phyloP scores from a whole-genome alignment of 2,329 filamentous ascomycete genomes.

The Xylariaceae sp. region DNA sequence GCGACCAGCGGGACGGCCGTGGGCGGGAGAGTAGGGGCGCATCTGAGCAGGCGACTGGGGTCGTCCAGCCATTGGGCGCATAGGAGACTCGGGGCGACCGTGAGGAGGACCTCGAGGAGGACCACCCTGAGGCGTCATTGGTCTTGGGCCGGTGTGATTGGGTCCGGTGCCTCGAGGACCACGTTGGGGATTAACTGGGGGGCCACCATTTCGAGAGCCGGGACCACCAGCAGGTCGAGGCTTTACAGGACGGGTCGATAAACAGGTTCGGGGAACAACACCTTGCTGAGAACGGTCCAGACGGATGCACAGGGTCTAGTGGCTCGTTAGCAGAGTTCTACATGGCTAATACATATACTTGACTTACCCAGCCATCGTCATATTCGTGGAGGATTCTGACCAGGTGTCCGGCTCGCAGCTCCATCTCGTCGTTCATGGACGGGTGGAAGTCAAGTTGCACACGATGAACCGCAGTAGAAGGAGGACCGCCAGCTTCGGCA shows the following conservation, averaged over 20 bases:
- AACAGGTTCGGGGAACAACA: conserved; percentile 88
- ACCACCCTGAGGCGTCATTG: conserved; percentile 32
- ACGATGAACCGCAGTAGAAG: conserved; percentile 71
- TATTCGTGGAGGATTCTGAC: conserved; percentile 92
- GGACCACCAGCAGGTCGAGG: conserved; percentile 61
- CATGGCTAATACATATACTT: background rate
- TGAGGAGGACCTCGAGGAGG: conserved; percentile 32
- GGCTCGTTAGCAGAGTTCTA: conserved; percentile 20
- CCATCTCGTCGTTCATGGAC: conserved; percentile 88
- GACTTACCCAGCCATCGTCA: conserved; percentile 93
- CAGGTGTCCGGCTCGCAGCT: conserved; percentile 74
- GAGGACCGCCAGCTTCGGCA: conserved; percentile 59
- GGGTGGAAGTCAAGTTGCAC: conserved; percentile 94
- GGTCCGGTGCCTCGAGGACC: conserved; percentile 33
- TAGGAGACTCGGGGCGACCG: conserved; percentile 36
- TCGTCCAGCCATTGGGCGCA: conserved; percentile 30
- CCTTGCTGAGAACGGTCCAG: conserved; percentile 90
- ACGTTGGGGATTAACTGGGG: conserved; percentile 48
- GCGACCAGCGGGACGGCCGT: conserved; percentile 25
- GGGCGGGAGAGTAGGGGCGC: conserved; percentile 32
- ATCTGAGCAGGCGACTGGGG: conserved; percentile 33
- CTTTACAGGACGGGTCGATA: conserved; percentile 89
- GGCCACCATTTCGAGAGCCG: conserved; percentile 42
- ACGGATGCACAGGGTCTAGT: conserved; percentile 80
- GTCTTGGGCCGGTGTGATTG: conserved; percentile 35